A percentile compares a stretch with the other conserved stretches of the same genome.
Evolutionary conservation across 805 yeast genomes (phyloP).

Genomic region (Scheffersomyces spartinae): DNA sequence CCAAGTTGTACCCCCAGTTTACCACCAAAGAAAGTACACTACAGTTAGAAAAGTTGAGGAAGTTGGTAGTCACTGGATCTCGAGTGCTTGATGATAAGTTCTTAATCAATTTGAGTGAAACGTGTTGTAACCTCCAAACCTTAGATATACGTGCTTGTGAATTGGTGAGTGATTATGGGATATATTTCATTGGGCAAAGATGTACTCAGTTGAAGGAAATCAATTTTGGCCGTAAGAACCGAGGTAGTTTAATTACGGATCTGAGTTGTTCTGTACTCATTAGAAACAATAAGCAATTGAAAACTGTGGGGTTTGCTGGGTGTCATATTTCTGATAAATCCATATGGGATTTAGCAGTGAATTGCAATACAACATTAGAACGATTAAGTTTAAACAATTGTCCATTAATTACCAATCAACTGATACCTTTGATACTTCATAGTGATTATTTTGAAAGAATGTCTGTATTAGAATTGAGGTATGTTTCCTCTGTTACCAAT

Average conservation of each 20-base stretch:
- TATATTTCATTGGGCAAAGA: slow-evolving; percentile 50
- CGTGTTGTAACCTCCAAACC: slow-evolving; percentile 47
- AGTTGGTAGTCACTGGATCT: slow-evolving; percentile 62
- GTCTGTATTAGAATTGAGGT: slow-evolving; percentile 68
- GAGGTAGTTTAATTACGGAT: slow-evolving; percentile 62
- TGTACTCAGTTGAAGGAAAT: slow-evolving; percentile 49
- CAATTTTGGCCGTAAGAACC: slow-evolving; percentile 70
- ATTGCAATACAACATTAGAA: slow-evolving; percentile 36
- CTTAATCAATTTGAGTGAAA: slow-evolving; percentile 37
- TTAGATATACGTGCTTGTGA: slow-evolving; percentile 83
- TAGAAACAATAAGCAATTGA: slow-evolving; percentile 37
- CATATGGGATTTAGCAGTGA: slow-evolving; percentile 67
- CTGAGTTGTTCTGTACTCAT: slow-evolving; percentile 49
- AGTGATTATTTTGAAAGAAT: slow-evolving; percentile 43
- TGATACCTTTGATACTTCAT: slow-evolving; percentile 39
- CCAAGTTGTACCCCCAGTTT: slow-evolving; percentile 47
- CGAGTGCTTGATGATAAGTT: slow-evolving; percentile 49
- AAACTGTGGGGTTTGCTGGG: slow-evolving; percentile 83
- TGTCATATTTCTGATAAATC: slow-evolving; percentile 68
- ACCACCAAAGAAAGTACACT: slow-evolving; percentile 33
- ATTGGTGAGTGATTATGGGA: slow-evolving; percentile 60
- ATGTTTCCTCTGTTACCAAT: slow-evolving; percentile 43
- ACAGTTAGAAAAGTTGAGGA: slow-evolving; percentile 16
- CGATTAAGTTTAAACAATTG: slow-evolving; percentile 74
- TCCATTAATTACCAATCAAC: slow-evolving; percentile 40